Evolutionary conservation across 371 early-diverging fungal genomes (phyloP).

Genomic region (Mortierella sp.): DNA sequence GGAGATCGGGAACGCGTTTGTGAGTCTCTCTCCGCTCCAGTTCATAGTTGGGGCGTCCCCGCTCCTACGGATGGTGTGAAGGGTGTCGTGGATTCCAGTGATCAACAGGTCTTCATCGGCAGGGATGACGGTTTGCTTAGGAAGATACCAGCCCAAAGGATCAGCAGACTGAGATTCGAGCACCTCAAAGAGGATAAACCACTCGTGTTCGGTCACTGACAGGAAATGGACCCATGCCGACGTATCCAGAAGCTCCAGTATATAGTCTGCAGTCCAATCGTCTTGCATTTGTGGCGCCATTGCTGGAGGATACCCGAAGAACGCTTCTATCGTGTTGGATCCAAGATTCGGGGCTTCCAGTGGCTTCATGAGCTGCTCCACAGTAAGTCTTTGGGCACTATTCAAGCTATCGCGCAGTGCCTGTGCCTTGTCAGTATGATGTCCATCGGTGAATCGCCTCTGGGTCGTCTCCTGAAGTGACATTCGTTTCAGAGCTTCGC

Average conservation of each 20-base stretch:
- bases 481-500: conserved; percentile 22
- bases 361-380: conserved; percentile 27
- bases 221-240: conserved; percentile 58
- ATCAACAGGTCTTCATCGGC: conserved; percentile 69
- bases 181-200: conserved; percentile 76
- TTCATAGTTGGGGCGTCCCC: conserved; percentile 33
- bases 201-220: conserved; percentile 75
- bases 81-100: conserved; percentile 72
- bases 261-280: conserved; percentile 14
- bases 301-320: conserved; percentile 9
- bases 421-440: conserved; percentile 1
- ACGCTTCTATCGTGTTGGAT: conserved; percentile 22
- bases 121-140: conserved; percentile 56
- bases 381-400: conserved; percentile 13
- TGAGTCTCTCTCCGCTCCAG: conserved; percentile 55
- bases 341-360: conserved; percentile 12
- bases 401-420: conserved; percentile 5
- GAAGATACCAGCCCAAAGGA: conserved; percentile 77
- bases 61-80: conserved; percentile 61
- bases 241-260: conserved; percentile 45
- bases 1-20: conserved; percentile 72
- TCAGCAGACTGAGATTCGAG: conserved; percentile 80
- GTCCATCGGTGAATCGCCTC: conserved; percentile 9
- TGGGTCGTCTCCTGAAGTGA: conserved; percentile 23
- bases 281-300: conserved; percentile 23